These are phyloP conservation scores for Fimicolochytrium jonesii DNA, from an alignment of 192 early-diverging fungal genomes.

Conservation along the genomic window DNA sequence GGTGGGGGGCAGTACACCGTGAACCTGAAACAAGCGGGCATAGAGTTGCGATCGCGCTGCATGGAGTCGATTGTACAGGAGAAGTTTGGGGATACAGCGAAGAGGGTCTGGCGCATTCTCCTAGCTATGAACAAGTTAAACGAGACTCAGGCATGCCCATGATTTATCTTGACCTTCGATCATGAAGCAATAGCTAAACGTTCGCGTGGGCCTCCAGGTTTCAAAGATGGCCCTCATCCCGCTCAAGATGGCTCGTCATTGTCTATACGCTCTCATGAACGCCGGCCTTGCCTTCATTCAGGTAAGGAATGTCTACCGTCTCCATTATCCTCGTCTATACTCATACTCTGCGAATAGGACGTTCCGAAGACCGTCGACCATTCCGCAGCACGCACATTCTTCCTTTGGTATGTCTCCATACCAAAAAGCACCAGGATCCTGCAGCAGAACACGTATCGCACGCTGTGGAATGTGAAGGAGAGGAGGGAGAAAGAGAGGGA, in stretches of 20 bases:
- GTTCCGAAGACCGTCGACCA: conserved; percentile 46
- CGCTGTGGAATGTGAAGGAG: conserved; percentile 33
- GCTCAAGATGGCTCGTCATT: conserved; percentile 37
- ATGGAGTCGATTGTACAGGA: conserved; percentile 36
- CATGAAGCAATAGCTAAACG: too few relatives aligned
- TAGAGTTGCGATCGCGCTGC: conserved; percentile 11
- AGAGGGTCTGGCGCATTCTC: conserved; percentile 42
- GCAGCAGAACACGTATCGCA: conserved; percentile 31
- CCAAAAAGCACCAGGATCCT: conserved; percentile 27
- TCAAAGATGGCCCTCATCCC: conserved; percentile 39
- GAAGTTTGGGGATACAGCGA: conserved; percentile 30
- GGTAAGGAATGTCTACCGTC: too few relatives aligned
- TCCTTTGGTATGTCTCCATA: conserved; percentile 41
- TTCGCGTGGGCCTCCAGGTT: too few relatives aligned
- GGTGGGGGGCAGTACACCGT: conserved; percentile 37
- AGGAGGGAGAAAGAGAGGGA: conserved; percentile 30
- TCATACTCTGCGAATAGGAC: too few relatives aligned
- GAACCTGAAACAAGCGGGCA: conserved; percentile 9
- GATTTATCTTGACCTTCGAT: too few relatives aligned
- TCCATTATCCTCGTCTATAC: too few relatives aligned
- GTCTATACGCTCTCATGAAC: conserved; percentile 31
- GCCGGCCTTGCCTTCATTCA: conserved; percentile 43
- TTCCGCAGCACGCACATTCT: conserved; percentile 38
- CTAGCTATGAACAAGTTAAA: conserved; percentile 32
- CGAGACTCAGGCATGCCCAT: conserved; percentile 33